Evolutionary conservation across 2,329 filamentous ascomycete genomes (phyloP).

Genomic region (Neospermospora avenae): DNA sequence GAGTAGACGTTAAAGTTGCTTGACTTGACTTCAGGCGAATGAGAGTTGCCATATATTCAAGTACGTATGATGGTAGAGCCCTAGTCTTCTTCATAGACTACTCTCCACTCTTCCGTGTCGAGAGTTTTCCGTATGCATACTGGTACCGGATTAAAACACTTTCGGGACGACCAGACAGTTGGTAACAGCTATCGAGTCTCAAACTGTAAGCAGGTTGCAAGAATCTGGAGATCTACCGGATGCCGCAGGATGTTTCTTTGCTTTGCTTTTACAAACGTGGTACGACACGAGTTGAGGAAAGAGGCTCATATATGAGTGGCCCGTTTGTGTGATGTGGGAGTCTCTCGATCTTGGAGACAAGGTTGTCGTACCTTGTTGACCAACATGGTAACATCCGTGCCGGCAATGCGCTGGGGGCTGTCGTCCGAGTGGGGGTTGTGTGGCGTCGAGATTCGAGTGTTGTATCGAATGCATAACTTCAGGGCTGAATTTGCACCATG

Average conservation of each 20-base stretch:
- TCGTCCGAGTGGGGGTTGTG: neutral
- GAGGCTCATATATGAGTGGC: neutral
- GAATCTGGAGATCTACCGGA: neutral
- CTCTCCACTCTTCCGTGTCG: neutral
- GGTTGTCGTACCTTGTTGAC: neutral
- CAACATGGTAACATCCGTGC: neutral
- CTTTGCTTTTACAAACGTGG: neutral
- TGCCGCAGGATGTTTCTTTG: neutral
- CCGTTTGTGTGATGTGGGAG: neutral
- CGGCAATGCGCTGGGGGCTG: neutral
- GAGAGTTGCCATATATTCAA: too few species aligned
- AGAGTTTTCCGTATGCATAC: neutral
- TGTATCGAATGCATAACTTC: neutral
- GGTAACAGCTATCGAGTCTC: neutral
- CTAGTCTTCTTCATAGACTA: neutral
- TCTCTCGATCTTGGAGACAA: neutral
- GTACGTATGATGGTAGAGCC: neutral
- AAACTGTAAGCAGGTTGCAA: neutral
- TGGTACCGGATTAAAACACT: neutral
- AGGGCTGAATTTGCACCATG: neutral
- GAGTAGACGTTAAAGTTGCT: neutral
- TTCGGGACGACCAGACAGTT: neutral
- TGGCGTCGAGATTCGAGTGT: neutral
- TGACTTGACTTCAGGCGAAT: neutral
- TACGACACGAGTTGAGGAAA: neutral